Evolutionary conservation across 495 filamentous ascomycete species (phyloP).

Genomic region (Astrothelium subdiscretum): DNA sequence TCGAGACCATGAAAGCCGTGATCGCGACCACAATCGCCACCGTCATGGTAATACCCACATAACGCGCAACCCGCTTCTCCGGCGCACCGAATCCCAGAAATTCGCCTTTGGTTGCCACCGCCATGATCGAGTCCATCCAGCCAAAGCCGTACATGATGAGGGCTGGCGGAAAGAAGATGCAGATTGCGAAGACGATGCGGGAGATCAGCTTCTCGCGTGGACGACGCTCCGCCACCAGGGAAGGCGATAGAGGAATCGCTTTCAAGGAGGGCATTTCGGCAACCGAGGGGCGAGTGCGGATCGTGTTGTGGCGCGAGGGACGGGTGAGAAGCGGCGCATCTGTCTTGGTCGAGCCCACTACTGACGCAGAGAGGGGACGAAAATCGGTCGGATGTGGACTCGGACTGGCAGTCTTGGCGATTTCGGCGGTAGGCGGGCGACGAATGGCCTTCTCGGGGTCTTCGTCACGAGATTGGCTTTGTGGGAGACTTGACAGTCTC

Average conservation of each 20-base stretch:
- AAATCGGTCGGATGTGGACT: not conserved
- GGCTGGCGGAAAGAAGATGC: constrained; percentile 14
- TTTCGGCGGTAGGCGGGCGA: not conserved
- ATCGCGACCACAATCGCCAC: not conserved
- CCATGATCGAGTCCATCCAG: constrained; percentile 16
- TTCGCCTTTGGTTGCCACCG: constrained; percentile 13
- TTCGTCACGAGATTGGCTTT: not conserved
- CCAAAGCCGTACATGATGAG: constrained; percentile 19
- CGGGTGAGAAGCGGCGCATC: not conserved
- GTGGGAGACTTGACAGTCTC: not conserved
- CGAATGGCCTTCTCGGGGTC: not conserved
- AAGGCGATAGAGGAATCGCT: not conserved
- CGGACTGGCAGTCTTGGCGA: not conserved
- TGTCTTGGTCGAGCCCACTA: not conserved
- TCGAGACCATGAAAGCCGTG: not conserved
- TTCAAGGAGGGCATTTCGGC: not conserved
- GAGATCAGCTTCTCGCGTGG: constrained; percentile 2
- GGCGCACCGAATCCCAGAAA: constrained; percentile 5
- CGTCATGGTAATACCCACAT: not conserved
- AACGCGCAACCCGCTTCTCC: constrained; percentile 12
- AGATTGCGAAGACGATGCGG: constrained; percentile 4
- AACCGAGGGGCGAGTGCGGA: not conserved
- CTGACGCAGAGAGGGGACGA: not conserved
- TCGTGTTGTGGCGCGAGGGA: not conserved
- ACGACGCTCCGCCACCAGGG: not conserved